Evolutionary conservation across 2,329 filamentous ascomycete genomes (phyloP).

Genomic region (Ustilaginoidea virens): DNA sequence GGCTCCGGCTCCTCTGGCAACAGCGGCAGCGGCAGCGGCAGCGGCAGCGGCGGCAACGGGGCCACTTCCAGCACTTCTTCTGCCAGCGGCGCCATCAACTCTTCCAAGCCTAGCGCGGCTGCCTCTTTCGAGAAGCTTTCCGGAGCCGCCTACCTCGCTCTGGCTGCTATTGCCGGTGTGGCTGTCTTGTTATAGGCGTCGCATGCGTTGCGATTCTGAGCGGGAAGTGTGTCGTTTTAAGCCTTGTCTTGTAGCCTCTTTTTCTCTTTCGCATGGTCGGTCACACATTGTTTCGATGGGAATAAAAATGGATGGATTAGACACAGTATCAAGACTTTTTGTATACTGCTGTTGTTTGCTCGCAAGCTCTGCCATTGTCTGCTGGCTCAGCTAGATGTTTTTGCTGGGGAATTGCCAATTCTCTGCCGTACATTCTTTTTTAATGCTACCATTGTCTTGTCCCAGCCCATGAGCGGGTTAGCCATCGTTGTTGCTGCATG

Average conservation of each 20-base stretch:
- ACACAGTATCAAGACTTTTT: slow-evolving; percentile 1
- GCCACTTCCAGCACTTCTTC: background rate
- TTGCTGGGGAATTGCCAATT: background rate
- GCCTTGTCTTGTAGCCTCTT: background rate
- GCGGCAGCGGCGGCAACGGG: slow-evolving; percentile 1
- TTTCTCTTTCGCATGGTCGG: slow-evolving; percentile 2
- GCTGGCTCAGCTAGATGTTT: background rate
- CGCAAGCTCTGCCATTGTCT: background rate
- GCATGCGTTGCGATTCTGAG: background rate
- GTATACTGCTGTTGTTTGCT: slow-evolving; percentile 1
- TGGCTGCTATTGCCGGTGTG: slow-evolving; percentile 6
- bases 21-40: slow-evolving; percentile 6
- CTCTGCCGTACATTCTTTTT: background rate
- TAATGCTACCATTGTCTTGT: too few relatives aligned
- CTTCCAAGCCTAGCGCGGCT: background rate
- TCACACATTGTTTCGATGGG: slow-evolving; percentile 1
- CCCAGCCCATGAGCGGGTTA: background rate
- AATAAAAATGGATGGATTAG: slow-evolving; percentile 3
- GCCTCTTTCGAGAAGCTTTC: slow-evolving; percentile 5
- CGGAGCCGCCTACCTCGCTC: slow-evolving; percentile 7
- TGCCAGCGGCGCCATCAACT: background rate
- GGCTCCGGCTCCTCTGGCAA: background rate
- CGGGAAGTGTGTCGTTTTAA: background rate
- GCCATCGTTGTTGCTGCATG: too few relatives aligned
- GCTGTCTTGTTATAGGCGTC: slow-evolving; percentile 6